phyloP scores from a whole-genome alignment of 176 grass and related monocot genomes.

The Zizania latifolia region DNA sequence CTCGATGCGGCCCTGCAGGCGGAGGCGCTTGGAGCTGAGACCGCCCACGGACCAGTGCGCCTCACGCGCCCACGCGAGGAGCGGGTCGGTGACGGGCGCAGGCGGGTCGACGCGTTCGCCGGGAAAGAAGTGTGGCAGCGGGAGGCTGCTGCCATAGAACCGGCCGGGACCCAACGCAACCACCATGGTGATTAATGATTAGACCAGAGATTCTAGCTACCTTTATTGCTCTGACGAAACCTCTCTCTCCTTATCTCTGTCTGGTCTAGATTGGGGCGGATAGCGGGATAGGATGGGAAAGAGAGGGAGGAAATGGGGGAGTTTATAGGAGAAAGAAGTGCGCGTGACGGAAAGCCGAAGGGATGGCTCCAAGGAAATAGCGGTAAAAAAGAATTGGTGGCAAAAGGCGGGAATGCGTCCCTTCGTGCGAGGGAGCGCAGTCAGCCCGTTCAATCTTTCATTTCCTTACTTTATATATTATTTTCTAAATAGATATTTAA shows the following conservation, averaged over 20 bases:
- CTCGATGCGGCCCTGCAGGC: slow-evolving; percentile 85
- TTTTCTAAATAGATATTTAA: too few relatives aligned
- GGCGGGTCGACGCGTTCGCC: slow-evolving; percentile 71
- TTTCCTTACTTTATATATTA: too few relatives aligned
- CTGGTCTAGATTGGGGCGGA: neutral
- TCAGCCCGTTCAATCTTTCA: too few relatives aligned
- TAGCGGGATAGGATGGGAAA: neutral
- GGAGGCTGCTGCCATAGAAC: slow-evolving; percentile 82
- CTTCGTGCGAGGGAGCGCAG: neutral
- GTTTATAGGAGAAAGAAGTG: slow-evolving; percentile 17
- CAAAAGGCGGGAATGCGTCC: slow-evolving; percentile 4
- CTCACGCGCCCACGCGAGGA: slow-evolving; percentile 66
- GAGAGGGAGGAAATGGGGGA: neutral
- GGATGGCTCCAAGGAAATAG: slow-evolving; percentile 44
- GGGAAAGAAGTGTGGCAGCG: slow-evolving; percentile 56
- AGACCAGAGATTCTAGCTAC: neutral
- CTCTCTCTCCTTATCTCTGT: neutral
- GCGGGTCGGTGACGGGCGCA: slow-evolving; percentile 51
- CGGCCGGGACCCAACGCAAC: slow-evolving; percentile 55
- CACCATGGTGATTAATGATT: slow-evolving; percentile 46
- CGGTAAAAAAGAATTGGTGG: slow-evolving; percentile 23
- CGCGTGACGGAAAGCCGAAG: slow-evolving; percentile 11
- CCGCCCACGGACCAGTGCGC: slow-evolving; percentile 97
- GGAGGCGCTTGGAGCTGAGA: slow-evolving; percentile 57
- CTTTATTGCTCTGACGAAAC: neutral